phyloP scores from a whole-genome alignment of 202 grass and related monocot genomes.

The Saccharum hybrid region DNA sequence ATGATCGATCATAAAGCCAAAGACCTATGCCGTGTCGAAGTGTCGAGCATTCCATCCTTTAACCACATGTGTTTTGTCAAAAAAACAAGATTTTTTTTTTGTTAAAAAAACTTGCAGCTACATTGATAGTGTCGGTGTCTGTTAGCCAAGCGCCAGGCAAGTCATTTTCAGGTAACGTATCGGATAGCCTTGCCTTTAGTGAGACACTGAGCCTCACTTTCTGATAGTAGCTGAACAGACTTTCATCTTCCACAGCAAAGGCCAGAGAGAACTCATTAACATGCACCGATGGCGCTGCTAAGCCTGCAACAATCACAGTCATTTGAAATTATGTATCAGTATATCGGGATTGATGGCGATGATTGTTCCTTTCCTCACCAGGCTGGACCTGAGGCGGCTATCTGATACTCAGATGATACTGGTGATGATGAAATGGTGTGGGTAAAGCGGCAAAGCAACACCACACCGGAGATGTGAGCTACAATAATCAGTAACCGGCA shows the following conservation, averaged over 20 bases:
- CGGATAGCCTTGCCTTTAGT: conserved; percentile 33
- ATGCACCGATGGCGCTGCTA: too few relatives aligned
- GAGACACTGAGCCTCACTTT: conserved; percentile 35
- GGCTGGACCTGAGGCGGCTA: conserved; percentile 48
- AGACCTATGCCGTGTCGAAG: background rate
- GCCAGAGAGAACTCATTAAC: background rate
- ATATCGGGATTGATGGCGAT: background rate
- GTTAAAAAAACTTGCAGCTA: background rate
- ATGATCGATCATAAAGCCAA: conserved; percentile 20
- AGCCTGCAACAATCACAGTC: background rate
- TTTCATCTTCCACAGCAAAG: conserved; percentile 26
- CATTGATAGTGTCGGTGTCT: conserved; percentile 44
- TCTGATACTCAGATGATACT: conserved; percentile 33
- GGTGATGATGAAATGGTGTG: conserved; percentile 1
- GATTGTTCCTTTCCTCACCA: conserved; percentile 12
- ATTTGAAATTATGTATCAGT: background rate
- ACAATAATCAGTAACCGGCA: conserved; percentile 60
- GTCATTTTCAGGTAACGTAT: conserved; percentile 44
- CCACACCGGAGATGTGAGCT: conserved; percentile 39
- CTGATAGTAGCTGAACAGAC: conserved; percentile 32
- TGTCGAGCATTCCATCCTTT: background rate
- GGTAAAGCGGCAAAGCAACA: conserved; percentile 41
- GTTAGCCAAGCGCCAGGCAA: background rate
- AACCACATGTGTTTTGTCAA: background rate
- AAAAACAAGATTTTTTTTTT: background rate